Evolutionary conservation across 169 alveolate species (phyloP).

Genomic region (Plasmodium sp.): DNA sequence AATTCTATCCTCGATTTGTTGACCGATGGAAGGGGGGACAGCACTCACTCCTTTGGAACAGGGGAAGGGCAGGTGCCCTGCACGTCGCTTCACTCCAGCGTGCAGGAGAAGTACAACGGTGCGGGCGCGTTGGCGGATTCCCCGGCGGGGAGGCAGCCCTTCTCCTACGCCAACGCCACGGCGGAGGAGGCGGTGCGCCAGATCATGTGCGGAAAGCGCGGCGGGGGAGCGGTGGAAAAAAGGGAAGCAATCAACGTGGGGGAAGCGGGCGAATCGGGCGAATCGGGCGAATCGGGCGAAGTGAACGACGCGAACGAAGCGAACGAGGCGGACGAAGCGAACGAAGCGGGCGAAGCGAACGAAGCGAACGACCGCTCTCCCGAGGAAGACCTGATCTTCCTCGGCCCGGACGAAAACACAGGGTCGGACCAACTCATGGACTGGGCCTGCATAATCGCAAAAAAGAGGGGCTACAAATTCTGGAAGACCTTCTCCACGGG

Average conservation of each 20-base stretch:
- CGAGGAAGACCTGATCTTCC: conserved; percentile 60
- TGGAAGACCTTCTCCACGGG: conserved; percentile 92
- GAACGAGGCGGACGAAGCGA: no score
- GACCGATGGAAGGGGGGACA: background rate
- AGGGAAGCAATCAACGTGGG: background rate
- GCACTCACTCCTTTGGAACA: background rate
- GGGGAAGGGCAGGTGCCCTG: background rate
- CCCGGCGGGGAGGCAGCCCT: background rate
- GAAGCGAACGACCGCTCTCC: background rate
- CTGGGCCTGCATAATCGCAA: conserved; percentile 89
- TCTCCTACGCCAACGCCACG: background rate
- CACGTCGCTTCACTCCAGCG: background rate
- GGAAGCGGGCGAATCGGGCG: no score
- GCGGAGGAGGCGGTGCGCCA: conserved; percentile 22
- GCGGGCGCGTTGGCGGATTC: background rate
- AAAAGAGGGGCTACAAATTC: conserved; percentile 77
- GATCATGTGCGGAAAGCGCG: background rate
- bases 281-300: no score
- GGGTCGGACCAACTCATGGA: conserved; percentile 91
- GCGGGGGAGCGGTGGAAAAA: background rate
- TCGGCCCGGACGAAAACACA: conserved; percentile 87
- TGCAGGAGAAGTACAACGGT: background rate
- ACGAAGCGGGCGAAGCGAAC: no score
- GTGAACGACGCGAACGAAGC: no score
- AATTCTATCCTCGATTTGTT: conserved; percentile 39